Percentiles rank a stretch among this genome's conserved stretches.
Conservation (phyloP, 2,329 filamentous ascomycete genomes). For the Cytospora piceicola region DNA sequence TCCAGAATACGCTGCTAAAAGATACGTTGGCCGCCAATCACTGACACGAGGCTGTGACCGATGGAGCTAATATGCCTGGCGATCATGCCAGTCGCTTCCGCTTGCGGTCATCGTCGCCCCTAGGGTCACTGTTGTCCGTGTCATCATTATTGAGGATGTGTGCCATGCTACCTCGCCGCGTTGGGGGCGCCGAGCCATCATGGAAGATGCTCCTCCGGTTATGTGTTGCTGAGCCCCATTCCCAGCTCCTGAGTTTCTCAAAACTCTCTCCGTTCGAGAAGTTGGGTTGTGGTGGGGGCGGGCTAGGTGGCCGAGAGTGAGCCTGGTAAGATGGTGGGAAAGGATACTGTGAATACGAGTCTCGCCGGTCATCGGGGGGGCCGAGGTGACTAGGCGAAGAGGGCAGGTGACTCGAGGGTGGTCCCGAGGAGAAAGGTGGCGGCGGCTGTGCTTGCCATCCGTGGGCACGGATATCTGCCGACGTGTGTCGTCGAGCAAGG, state of each 20-base stretch:
- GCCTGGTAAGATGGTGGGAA: constrained; percentile 51
- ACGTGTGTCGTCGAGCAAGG: constrained; percentile 84
- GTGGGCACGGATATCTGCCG: constrained; percentile 90
- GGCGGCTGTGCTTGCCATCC: constrained; percentile 70
- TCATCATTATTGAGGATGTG: constrained; percentile 64
- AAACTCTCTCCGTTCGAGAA: constrained; percentile 50
- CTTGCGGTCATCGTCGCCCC: constrained; percentile 64
- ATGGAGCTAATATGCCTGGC: neutral
- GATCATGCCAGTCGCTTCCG: constrained; percentile 55
- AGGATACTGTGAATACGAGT: constrained; percentile 61
- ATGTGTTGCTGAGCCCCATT: constrained; percentile 57
- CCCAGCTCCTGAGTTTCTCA: constrained; percentile 59
- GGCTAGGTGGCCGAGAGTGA: constrained; percentile 58
- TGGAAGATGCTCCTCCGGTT: constrained; percentile 52
- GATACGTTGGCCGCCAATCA: neutral
- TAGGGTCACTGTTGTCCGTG: constrained; percentile 55
- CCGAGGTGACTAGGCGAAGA: constrained; percentile 56
- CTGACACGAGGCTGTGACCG: neutral
- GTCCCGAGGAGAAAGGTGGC: constrained; percentile 69
- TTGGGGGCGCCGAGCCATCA: constrained; percentile 61
- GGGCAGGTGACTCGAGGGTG: constrained; percentile 56
- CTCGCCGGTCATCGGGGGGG: constrained; percentile 59
- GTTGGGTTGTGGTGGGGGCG: constrained; percentile 55
- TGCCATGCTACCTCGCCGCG: constrained; percentile 63
- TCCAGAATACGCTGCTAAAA: neutral